Evolutionary conservation across 1,284 basidiomycete genomes (phyloP).

Genomic region (Takashimella tepidaria): DNA sequence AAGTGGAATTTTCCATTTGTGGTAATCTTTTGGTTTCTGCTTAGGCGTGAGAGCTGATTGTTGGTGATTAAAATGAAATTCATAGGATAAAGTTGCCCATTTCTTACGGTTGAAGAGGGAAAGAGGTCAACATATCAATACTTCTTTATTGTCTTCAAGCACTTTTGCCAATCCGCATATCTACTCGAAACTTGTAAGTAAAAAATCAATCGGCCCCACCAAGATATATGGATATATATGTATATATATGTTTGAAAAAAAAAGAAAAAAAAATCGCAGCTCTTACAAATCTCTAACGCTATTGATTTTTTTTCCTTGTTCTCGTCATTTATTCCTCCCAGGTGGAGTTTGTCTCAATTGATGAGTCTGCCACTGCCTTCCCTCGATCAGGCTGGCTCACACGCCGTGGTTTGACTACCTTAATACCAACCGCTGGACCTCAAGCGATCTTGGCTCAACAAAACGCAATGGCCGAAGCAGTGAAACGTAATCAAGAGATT

Average conservation of each 20-base stretch:
- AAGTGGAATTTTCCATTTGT: background rate
- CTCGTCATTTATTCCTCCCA: conserved; percentile 4
- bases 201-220: too few relatives aligned
- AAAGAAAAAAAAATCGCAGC: too few relatives aligned
- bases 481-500: conserved; percentile 51
- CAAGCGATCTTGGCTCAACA: conserved; percentile 50
- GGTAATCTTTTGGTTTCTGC: background rate
- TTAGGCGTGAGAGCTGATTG: too few relatives aligned
- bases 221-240: too few relatives aligned
- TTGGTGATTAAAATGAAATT: conserved; percentile 1
- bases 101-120: conserved; percentile 70
- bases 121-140: conserved; percentile 84
- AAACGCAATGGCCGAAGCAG: conserved; percentile 58
- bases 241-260: too few relatives aligned
- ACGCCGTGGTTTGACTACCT: conserved; percentile 23
- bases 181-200: conserved; percentile 66
- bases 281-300: background rate
- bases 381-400: conserved; percentile 50
- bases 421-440: conserved; percentile 26
- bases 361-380: conserved; percentile 78
- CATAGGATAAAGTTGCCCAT: conserved; percentile 68
- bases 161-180: conserved; percentile 93
- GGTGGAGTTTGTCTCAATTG: conserved; percentile 83
- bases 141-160: conserved; percentile 79
- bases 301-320: background rate